phyloP scores from a whole-genome alignment of 257 asterid species.

The Asclepias syriaca region DNA sequence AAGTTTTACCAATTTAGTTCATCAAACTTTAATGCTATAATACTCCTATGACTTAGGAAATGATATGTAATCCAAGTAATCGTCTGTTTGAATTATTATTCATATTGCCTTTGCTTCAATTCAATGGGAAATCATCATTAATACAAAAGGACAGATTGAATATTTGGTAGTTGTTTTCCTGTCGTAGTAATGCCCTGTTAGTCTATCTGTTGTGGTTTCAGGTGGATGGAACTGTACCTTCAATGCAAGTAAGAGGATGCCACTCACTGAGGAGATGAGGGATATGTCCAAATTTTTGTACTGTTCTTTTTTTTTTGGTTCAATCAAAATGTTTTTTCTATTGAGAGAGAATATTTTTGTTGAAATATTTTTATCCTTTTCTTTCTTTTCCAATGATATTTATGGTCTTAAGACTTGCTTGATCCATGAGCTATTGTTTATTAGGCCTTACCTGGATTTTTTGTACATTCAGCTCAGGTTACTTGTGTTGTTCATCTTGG shows the following conservation, averaged over 20 bases:
- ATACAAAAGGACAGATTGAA: too few species aligned
- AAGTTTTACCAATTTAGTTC: not conserved
- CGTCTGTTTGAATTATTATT: not conserved
- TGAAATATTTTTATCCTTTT: not conserved
- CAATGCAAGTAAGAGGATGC: not conserved
- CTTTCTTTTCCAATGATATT: not conserved
- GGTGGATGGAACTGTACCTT: not conserved
- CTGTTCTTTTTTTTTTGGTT: not conserved
- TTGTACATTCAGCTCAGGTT: too few species aligned
- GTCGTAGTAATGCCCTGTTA: not conserved
- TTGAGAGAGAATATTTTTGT: not conserved
- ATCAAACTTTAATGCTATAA: not conserved
- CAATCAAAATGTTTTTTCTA: not conserved
- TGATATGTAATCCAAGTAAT: not conserved
- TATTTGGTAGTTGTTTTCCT: not conserved
- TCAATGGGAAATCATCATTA: not conserved
- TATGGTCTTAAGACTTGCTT: too few species aligned
- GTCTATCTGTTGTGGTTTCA: not conserved
- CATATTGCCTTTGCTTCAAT: not conserved
- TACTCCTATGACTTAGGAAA: not conserved
- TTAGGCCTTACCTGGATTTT: not conserved
- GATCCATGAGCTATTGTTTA: not conserved
- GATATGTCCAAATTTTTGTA: not conserved
- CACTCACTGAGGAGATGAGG: not conserved
- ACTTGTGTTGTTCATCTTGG: not conserved